Evolutionary conservation across 2,329 filamentous ascomycete genomes (phyloP), one percentile per base, ranked within the genome.

Genomic region (Juglanconis sp.): DNA sequence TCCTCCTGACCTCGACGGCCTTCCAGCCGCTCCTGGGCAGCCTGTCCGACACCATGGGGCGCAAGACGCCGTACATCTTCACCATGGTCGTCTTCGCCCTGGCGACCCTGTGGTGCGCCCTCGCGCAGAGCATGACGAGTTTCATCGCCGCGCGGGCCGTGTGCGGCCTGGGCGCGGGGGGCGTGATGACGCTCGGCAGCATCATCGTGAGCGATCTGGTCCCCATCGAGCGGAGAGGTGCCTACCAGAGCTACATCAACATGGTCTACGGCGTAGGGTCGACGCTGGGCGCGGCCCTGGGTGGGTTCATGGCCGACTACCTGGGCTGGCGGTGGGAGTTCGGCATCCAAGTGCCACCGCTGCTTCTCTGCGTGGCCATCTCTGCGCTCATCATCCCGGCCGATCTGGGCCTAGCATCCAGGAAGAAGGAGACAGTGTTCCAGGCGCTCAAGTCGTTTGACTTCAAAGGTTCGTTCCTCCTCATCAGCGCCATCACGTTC

Each of bases 271-370:
- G 87, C 2, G 61, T 79, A n/a, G 82, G 78, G 0, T 77, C 81
- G 2, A 79, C 82, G 6, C 74, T 85, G 2, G 89, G 89, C 3
- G 88, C 88, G 1, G 88, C 88, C 0, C 77, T 89, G 6, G 89
- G 89, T 13, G 89, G 89, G 1, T 78, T 86, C 56, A 83, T 92
- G 68, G 87, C 87, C 31, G 88, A 92, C 68, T 78, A 76, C 38
- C 72, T 92, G 1, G 89, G 89, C 35, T 92, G 89, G 89, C 78
- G 89, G 47, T 89, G 87, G 86, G 87, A 88, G 59, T 91, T 88
- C 68, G 84, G 83, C 56, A 72, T 87, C 7, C 86, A 88, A 71
- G 75, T 87, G 3, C 79, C 83, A 3, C 74, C 77, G 0, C 67
- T 87, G 35, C 32, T 80, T 0, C 52, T 82, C 1, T 81, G 78